A percentile compares a stretch with the other conserved stretches of the same genome.
Conservation (phyloP, 345 rosid genomes). For the Populus pruinosa region DNA sequence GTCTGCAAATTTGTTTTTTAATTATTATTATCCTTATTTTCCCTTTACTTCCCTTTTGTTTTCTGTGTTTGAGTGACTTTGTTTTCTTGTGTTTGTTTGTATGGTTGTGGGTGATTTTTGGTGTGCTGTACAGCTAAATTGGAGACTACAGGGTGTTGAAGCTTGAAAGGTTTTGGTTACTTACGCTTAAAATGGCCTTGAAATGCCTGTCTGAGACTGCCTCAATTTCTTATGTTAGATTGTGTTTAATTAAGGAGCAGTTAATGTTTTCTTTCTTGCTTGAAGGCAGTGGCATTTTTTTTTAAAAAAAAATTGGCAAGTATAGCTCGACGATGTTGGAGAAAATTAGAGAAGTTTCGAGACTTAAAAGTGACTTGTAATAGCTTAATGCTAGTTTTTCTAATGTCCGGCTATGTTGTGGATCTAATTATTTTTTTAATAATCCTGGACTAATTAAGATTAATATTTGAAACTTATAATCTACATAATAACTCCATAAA, state of each 20-base stretch:
- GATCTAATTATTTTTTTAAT: no score
- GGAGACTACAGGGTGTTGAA: not conserved
- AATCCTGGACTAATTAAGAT: no score
- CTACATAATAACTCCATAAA: no score
- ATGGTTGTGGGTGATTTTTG: not conserved
- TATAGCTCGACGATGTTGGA: not conserved
- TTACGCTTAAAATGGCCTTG: not conserved
- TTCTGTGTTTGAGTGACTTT: not conserved
- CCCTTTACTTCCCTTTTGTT: not conserved
- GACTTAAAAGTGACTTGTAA: not conserved
- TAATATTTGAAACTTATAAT: no score
- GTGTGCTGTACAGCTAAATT: not conserved
- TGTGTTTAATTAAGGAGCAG: not conserved
- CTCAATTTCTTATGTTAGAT: not conserved
- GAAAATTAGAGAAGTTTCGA: not conserved
- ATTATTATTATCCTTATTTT: no score
- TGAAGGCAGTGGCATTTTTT: not conserved
- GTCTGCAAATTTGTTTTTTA: not conserved
- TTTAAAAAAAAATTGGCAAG: not conserved
- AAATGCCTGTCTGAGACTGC: not conserved
- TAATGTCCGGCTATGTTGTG: not conserved
- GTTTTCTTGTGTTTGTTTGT: not conserved
- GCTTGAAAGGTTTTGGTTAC: not conserved
- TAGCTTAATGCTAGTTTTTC: not conserved
- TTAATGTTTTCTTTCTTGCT: not conserved